Evolutionary conservation across 2,329 filamentous ascomycete genomes (phyloP).

Genomic region (Fusarium sp.): DNA sequence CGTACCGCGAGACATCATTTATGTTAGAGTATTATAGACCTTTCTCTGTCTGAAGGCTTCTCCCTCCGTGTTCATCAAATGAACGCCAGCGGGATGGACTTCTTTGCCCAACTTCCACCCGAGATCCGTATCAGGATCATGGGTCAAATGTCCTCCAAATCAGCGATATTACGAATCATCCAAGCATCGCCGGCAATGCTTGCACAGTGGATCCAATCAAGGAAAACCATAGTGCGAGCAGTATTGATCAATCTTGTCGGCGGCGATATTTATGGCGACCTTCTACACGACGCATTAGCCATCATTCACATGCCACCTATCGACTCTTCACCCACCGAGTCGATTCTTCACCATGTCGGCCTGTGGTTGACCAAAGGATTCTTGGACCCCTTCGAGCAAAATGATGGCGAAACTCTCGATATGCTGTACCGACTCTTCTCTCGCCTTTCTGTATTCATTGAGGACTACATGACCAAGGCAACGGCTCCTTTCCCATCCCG

Average conservation of each 20-base stretch:
- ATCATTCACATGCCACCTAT: not conserved
- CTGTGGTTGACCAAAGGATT: not conserved
- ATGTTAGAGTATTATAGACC: not conserved
- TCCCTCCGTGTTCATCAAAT: not conserved
- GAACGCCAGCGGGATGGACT: not conserved
- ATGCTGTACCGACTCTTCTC: slow-evolving; percentile 7
- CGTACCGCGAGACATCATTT: not conserved
- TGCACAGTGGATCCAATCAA: not conserved
- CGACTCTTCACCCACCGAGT: not conserved
- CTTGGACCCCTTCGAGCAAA: not conserved
- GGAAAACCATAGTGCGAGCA: not conserved
- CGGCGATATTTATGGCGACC: not conserved
- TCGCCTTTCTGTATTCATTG: slow-evolving; percentile 13
- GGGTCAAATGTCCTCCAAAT: not conserved
- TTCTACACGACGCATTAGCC: slow-evolving; percentile 3
- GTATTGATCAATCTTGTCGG: not conserved
- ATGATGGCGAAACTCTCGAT: not conserved
- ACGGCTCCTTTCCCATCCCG: not conserved
- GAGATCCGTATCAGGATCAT: not conserved
- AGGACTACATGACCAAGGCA: slow-evolving; percentile 33
- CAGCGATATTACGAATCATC: not conserved
- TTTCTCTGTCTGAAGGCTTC: not conserved
- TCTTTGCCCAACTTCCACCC: not conserved
- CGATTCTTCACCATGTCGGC: not conserved
- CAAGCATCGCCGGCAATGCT: slow-evolving; percentile 10